Base-by-base conservation (phyloP, 208 protist species). In the Wallacemonas collosoma region DNA sequence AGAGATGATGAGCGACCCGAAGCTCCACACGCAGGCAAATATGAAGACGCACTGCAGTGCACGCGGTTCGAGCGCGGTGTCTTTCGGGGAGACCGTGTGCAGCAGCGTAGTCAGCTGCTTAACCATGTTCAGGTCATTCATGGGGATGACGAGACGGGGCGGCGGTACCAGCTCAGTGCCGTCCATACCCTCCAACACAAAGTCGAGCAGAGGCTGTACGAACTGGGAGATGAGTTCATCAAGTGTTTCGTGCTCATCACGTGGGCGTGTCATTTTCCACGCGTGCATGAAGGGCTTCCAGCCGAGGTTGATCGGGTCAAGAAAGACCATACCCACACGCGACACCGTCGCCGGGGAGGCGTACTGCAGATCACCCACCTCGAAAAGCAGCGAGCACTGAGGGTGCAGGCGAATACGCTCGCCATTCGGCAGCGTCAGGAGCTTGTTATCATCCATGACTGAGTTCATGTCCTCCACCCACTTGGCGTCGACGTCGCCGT, bases 401-500 rank as follows among this genome's bases (percentile, higher is more conserved):
- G 94, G 93, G 64, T 94, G 85, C 55, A 99, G 85, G 35, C 93
- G 86, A 73, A 99, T 99, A 76, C 98, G 94, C 79, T 99, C 99
- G 68, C 97, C 94, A 77, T 99, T 99, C 7, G 99, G 97, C 71
- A 99, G 90, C 47, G 98, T 99, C 12, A 99, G 88, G 47, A 99
- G 80, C 86, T 99, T 99, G 87, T 99, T 99, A 86, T 99, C 98
- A 80, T 99, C 99, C 98, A 99, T 99, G 45, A 99, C 98, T 35
- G 98, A 99, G 88, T 99, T 99, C 98, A 99, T 99, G 81, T 99
- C 98, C 90, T 99, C 98, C 61, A 99, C 98, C 98, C 98, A 99
- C 72, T 98, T 93, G 2, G 99, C 98, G 83, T 99, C 99, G 15
- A 99, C 98, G 86, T 99, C 99, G 60, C 98, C 98, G 80, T 99